A percentile compares a stretch with the other conserved stretches of the same genome.
phyloP scores from a whole-genome alignment of 306 rosid genomes.

The Mucuna pruriens region DNA sequence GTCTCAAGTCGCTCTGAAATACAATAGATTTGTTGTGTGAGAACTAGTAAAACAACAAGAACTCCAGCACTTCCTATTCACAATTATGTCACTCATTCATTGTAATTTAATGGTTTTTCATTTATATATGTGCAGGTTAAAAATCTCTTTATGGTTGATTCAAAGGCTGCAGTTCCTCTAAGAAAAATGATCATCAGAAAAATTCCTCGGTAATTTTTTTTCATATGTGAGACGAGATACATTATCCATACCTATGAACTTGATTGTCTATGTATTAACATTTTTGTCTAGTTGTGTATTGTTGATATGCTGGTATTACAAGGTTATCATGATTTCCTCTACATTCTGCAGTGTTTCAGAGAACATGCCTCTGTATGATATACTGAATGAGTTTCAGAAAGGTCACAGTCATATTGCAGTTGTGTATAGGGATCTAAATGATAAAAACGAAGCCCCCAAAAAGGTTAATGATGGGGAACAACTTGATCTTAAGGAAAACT shows the following conservation, averaged over 20 bases:
- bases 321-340: conserved; percentile 22
- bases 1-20: conserved; percentile 10
- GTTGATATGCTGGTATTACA: conserved; percentile 22
- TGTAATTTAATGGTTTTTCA: conserved; percentile 21
- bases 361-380: conserved; percentile 95
- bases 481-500: conserved; percentile 53
- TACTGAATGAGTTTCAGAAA: conserved; percentile 94
- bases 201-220: conserved; percentile 80
- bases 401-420: conserved; percentile 99
- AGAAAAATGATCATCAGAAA: conserved; percentile 85
- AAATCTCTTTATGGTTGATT: conserved; percentile 86
- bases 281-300: conserved; percentile 20
- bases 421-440: conserved; percentile 74
- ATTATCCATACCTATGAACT: conserved; percentile 14
- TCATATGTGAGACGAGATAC: conserved; percentile 3
- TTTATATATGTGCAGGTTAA: conserved; percentile 71
- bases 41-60: conserved; percentile 7
- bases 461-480: conserved; percentile 53
- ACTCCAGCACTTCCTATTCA: conserved; percentile 1
- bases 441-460: conserved; percentile 52
- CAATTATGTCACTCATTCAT: conserved; percentile 1
- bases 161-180: conserved; percentile 67
- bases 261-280: conserved; percentile 1
- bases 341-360: conserved; percentile 81
- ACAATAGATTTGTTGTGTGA: conserved; percentile 2